A percentile compares a stretch with the other conserved stretches of the same genome.
Conservation (phyloP, 352 stramenopile species). For the Phytophthora agathidicida region DNA sequence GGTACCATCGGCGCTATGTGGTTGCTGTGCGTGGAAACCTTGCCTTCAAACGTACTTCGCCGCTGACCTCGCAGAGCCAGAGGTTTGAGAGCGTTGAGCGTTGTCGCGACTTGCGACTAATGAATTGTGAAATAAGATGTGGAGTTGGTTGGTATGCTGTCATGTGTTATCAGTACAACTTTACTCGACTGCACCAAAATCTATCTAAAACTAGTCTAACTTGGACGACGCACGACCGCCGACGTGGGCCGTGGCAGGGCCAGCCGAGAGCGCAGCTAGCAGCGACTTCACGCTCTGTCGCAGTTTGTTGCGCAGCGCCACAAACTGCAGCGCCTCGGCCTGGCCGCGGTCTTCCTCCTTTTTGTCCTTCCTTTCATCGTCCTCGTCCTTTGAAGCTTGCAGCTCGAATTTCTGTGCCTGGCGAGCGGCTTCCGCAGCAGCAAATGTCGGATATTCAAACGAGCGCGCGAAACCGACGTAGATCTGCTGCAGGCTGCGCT, state of each 20-base stretch:
- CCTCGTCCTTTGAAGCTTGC: conserved; percentile 1
- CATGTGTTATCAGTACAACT: too few species aligned
- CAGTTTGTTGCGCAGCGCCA: conserved; percentile 43
- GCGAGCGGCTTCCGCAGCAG: conserved; percentile 6
- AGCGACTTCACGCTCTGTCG: conserved; percentile 46
- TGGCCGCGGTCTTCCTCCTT: conserved; percentile 39
- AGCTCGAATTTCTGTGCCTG: conserved; percentile 27
- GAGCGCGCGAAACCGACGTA: conserved; percentile 30
- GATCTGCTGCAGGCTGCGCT: conserved; percentile 36
- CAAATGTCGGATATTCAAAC: conserved; percentile 43
- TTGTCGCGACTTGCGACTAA: too few species aligned
- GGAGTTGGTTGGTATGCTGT: not conserved
- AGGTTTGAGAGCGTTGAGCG: too few species aligned
- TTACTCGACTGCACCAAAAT: too few species aligned
- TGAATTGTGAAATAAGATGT: not conserved
- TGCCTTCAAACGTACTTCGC: too few species aligned
- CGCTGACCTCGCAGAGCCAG: conserved; percentile 1
- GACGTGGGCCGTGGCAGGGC: not conserved
- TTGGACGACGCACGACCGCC: conserved; percentile 31
- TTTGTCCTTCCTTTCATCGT: conserved; percentile 15
- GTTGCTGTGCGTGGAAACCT: conserved; percentile 19
- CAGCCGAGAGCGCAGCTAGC: conserved; percentile 25
- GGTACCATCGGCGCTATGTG: conserved; percentile 20
- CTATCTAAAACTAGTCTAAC: conserved; percentile 42
- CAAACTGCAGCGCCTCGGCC: conserved; percentile 42